A percentile compares a stretch with the other conserved stretches of the same genome.
These are phyloP conservation scores for Rhodotorula sp. DNA, from an alignment of 1,284 basidiomycete species.

Conservation along the genomic window DNA sequence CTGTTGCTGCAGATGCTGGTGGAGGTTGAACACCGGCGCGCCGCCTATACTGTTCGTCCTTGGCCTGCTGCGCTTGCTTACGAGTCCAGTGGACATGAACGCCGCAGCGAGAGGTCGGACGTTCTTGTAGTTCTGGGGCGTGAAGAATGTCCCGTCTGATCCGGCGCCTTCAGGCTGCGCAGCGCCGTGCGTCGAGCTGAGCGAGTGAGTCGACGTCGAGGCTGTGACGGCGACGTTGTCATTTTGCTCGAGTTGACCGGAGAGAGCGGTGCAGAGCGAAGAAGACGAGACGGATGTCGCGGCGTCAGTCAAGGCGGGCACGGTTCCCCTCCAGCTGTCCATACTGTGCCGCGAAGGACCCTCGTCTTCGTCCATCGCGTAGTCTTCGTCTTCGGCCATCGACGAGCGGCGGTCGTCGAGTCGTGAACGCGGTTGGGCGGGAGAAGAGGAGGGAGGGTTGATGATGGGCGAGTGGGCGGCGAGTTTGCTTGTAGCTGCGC, in stretches of 20 bases:
- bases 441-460: constrained; percentile 29
- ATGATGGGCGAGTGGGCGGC: constrained; percentile 35
- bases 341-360: constrained; percentile 20
- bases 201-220: constrained; percentile 28
- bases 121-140: constrained; percentile 51
- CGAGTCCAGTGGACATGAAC: constrained; percentile 51
- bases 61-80: constrained; percentile 46
- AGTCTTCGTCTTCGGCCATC: constrained; percentile 29
- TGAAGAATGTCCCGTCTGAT: constrained; percentile 29
- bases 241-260: constrained; percentile 11
- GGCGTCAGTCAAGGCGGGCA: constrained; percentile 31
- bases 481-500: constrained; percentile 23
- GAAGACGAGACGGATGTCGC: constrained; percentile 29
- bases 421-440: constrained; percentile 8
- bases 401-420: not conserved
- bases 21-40: constrained; percentile 31
- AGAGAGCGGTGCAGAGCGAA: constrained; percentile 29
- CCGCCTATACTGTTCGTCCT: constrained; percentile 24
- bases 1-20: constrained; percentile 33
- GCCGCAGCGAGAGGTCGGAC: constrained; percentile 51
- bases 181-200: constrained; percentile 15
- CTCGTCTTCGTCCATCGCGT: constrained; percentile 38
- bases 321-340: constrained; percentile 18
- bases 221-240: constrained; percentile 6
- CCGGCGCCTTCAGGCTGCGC: constrained; percentile 1